Evolutionary conservation across 2,329 filamentous ascomycete genomes (phyloP).

Genomic region (Sclerotinia nivalis): DNA sequence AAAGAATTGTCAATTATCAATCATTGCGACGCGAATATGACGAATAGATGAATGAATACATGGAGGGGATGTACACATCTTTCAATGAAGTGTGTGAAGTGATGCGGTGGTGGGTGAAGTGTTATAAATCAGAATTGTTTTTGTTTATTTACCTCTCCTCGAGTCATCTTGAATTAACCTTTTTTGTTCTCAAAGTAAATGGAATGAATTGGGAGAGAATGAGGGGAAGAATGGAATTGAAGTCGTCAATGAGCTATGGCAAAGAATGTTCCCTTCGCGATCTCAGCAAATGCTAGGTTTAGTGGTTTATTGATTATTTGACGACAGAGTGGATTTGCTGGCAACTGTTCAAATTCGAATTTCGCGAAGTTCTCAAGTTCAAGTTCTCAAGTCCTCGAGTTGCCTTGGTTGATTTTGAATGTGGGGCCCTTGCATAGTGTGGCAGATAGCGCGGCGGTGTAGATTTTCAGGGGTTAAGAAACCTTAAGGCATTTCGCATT

Average conservation of each 20-base stretch:
- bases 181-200: slow-evolving; percentile 6
- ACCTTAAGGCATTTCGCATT: not conserved
- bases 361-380: slow-evolving; percentile 3
- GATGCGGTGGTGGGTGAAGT: not conserved
- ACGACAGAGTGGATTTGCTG: slow-evolving; percentile 19
- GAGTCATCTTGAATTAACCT: slow-evolving; percentile 29
- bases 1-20: slow-evolving; percentile 16
- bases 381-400: not conserved
- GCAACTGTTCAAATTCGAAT: slow-evolving; percentile 3
- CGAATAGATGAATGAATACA: not conserved
- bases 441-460: slow-evolving; percentile 20
- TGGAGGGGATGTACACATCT: not conserved
- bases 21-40: slow-evolving; percentile 19
- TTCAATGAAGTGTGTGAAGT: not conserved
- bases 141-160: slow-evolving; percentile 30
- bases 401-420: slow-evolving; percentile 17
- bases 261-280: slow-evolving; percentile 16
- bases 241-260: slow-evolving; percentile 18
- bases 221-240: slow-evolving; percentile 2
- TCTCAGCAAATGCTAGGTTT: slow-evolving; percentile 10
- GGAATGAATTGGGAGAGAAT: not conserved
- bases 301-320: not conserved
- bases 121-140: not conserved
- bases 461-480: slow-evolving; percentile 11
- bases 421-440: slow-evolving; percentile 1